Base-by-base conservation (phyloP, 768 basidiomycete species). In the Boletus rubropictus region DNA sequence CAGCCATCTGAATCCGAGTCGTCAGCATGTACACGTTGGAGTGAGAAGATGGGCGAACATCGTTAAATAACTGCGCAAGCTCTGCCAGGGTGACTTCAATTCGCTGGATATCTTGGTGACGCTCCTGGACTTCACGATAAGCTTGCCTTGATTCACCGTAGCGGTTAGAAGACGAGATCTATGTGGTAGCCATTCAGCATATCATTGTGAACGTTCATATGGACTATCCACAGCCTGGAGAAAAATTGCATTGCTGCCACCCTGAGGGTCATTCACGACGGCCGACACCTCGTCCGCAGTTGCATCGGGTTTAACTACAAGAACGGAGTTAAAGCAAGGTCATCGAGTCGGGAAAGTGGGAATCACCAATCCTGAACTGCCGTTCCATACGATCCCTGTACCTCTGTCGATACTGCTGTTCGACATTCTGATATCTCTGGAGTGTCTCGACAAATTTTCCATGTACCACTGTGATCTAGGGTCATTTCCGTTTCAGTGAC, bases 61-160 rank as follows among this genome's bases (percentile, higher is more conserved):
- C 93, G 52, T 75, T 80, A 69, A 94, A 92, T 56, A 97, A 68
- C 60, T 90, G 87, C 4, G 87, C 89, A 40, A 97, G 74, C 64
- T 95, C 90, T n/a, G 79, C 84, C 39, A 95, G 69, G 4, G 92
- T 96, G 56, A 79, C 74, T 65, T 95, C 91, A 61, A 95, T 90
- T 63, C 78, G 81, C 54, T 78, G 76, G 55, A 97, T 79, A 50
- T 96, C 91, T 58, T 84, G 77, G 61, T 94, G 90, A 29, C 93
- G 78, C 48, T 86, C 81, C 62, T 94, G 93, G 0, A 93, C 91
- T 67, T 96, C 93, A 41, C 81, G 77, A 64, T 85, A 90, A 0
- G 88, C 92, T 36, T 78, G 77, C 39, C 89, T 74, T 14, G 89
- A 83, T 54, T 89, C 86, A 27, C 83, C 88, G 64, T 89, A 90